Evolutionary conservation across 2,329 filamentous ascomycete species (phyloP), one percentile per base, ranked within the genome.

Genomic region (Thielaviopsis ethacetica): DNA sequence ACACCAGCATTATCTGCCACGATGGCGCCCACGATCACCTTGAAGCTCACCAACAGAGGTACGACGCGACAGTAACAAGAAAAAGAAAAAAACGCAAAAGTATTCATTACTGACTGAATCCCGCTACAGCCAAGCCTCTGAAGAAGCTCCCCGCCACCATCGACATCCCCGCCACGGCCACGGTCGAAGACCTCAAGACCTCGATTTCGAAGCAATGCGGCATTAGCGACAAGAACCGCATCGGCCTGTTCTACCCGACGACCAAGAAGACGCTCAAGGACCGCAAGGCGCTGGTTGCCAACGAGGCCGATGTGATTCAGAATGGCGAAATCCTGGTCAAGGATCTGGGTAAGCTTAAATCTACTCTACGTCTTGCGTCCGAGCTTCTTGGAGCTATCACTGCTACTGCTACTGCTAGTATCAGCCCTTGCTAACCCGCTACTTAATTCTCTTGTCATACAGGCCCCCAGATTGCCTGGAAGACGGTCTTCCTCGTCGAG

Each of bases 391-490:
- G 19, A 44, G 17, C 3, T n/a, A 26, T n/a, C n/a, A n/a, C n/a
- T n/a, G n/a, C n/a, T n/a, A n/a, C n/a, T n/a, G n/a, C n/a, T n/a
- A n/a, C n/a, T n/a, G n/a, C n/a, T n/a, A n/a, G n/a, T n/a, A n/a
- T 15, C 6, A 27, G 15, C 13, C 38, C 44, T 22, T 15, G 49
- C 19, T 50, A 38, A 60, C 34, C 26, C 24, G 15, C 24, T 44
- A 27, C 17, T 7, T 34, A 61, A 61, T 55, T 57, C 55, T 53
- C 57, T 7, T 64, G 24, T 9, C 12, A 19, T 50, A 41, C 61
- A 95, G 90, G 93, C 17, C 81, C 84, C 54, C 93, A 98, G 71
- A 85, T 96, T 59, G 83, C 82, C 63, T 98, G 93, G 93, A 84
- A 83, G 63, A 93, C 88, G 62, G 91, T 97, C 70, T 98, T 91